Conservation (phyloP, 139 green algal genomes). For the Eudorina sp. region DNA sequence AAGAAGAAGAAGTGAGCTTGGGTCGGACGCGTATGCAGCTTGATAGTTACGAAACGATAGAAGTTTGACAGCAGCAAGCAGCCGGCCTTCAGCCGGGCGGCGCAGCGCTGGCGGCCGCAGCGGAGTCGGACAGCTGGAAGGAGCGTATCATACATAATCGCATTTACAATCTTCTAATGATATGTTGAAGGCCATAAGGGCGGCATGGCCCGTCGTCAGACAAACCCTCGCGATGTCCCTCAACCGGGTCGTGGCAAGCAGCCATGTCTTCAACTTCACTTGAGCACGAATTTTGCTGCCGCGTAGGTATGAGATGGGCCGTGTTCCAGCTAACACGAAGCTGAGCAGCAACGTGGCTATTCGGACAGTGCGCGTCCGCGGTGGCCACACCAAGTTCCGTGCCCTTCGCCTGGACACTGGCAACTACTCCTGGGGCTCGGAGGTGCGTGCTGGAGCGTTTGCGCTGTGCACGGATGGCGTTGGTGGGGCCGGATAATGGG, state of each 20-base stretch:
- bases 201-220: too few relatives aligned
- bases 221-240: too few relatives aligned
- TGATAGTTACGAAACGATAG: neutral
- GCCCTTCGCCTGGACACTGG: slow-evolving; percentile 96
- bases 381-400: slow-evolving; percentile 98
- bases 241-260: too few relatives aligned
- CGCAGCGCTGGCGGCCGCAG: neutral
- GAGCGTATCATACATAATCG: too few relatives aligned
- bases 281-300: too few relatives aligned
- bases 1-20: slow-evolving; percentile 98
- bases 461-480: too few relatives aligned
- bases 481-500: too few relatives aligned
- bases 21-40: neutral
- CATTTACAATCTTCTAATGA: too few relatives aligned
- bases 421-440: slow-evolving; percentile 95
- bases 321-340: slow-evolving; percentile 97
- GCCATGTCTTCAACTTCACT: too few relatives aligned
- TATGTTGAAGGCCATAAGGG: too few relatives aligned
- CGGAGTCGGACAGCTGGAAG: too few relatives aligned
- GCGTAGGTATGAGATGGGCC: slow-evolving; percentile 96
- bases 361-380: slow-evolving; percentile 90
- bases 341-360: slow-evolving; percentile 93
- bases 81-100: neutral
- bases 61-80: neutral
- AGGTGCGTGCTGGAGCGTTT: slow-evolving; percentile 60